A percentile compares a stretch with the other conserved stretches of the same genome.
Conservation (phyloP, 148 eudicot genomes). For the Rhododendron kiyosumense region DNA sequence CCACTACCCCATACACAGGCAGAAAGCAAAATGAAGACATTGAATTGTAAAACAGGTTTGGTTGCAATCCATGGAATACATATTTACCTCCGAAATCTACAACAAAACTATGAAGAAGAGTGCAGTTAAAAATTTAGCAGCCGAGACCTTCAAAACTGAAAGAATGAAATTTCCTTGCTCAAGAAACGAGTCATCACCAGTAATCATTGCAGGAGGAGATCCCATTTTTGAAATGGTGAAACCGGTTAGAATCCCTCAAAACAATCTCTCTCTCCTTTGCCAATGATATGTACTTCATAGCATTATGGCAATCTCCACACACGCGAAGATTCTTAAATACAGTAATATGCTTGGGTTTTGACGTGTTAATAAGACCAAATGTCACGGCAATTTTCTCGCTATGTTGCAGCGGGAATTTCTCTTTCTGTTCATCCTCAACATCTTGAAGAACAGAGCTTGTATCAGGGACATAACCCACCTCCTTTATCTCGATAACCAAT, state of each 20-base stretch:
- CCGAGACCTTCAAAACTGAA: not conserved
- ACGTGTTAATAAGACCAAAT: constrained; percentile 63
- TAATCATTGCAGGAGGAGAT: constrained; percentile 58
- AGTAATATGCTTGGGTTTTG: constrained; percentile 38
- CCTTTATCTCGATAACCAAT: constrained; percentile 37
- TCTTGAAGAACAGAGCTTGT: constrained; percentile 61
- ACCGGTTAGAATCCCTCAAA: constrained; percentile 59
- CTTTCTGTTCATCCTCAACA: constrained; percentile 58
- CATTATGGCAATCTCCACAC: constrained; percentile 61
- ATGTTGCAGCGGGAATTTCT: constrained; percentile 52
- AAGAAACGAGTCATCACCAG: constrained; percentile 31
- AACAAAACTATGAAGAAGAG: not conserved
- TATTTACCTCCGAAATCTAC: no score
- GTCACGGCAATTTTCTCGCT: constrained; percentile 75
- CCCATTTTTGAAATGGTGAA: constrained; percentile 57
- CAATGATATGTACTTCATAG: constrained; percentile 51
- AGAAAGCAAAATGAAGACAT: not conserved
- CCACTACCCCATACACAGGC: not conserved
- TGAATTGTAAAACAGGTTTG: no score
- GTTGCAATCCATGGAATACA: no score
- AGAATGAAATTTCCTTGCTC: not conserved
- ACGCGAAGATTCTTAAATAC: constrained; percentile 57
- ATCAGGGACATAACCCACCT: constrained; percentile 35
- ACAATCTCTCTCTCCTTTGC: constrained; percentile 52
- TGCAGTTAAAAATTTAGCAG: not conserved